Percentiles rank a stretch among this genome's conserved stretches.
Conservation (phyloP, 176 grass and related monocot genomes). For the Lolium perenne region DNA sequence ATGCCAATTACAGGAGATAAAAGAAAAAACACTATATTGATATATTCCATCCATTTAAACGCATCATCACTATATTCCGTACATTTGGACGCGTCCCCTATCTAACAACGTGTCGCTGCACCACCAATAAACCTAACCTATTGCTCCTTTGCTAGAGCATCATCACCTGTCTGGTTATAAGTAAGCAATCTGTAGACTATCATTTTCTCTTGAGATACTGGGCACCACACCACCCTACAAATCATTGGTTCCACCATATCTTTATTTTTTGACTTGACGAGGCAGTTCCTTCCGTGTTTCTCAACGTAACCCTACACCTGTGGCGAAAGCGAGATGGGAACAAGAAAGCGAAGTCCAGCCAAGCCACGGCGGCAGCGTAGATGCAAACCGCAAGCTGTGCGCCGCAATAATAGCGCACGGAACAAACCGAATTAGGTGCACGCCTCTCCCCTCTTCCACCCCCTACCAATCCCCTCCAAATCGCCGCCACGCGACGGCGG, state of each 20-base stretch:
- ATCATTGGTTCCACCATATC: background rate
- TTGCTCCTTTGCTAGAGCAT: background rate
- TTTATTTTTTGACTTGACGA: slow-evolving; percentile 3
- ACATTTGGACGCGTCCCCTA: background rate
- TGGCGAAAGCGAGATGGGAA: slow-evolving; percentile 22
- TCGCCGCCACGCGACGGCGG: background rate
- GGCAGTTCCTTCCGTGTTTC: background rate
- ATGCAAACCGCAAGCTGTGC: slow-evolving; percentile 9
- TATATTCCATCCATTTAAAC: background rate
- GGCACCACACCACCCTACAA: background rate
- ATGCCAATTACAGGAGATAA: no score
- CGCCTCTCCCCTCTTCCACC: background rate
- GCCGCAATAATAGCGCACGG: slow-evolving; percentile 40
- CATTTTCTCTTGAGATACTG: background rate
- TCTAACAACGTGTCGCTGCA: background rate
- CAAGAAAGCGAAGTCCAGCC: slow-evolving; percentile 11
- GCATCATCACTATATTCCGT: background rate
- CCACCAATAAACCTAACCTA: background rate
- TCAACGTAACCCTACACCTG: background rate
- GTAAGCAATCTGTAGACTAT: background rate
- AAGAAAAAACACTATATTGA: background rate
- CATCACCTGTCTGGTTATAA: background rate
- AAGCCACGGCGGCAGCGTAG: background rate
- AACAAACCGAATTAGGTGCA: slow-evolving; percentile 16
- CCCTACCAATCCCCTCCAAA: background rate